Percentiles rank a stretch among this genome's conserved stretches.
Evolutionary conservation across 305 asterid species (phyloP).

Genomic region (Fraxinus nigra): DNA sequence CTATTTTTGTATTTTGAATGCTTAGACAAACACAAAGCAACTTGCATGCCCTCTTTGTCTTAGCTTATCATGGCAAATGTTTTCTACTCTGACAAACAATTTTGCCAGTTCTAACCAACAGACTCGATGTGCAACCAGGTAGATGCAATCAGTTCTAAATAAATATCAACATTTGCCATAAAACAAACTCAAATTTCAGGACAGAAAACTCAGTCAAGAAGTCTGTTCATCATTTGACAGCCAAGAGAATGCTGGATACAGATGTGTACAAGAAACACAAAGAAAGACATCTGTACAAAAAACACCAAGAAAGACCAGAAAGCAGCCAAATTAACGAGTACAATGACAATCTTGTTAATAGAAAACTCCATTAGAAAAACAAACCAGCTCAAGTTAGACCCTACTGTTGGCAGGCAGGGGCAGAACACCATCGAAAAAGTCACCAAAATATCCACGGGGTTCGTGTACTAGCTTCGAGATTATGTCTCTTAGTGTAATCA

Average conservation of each 20-base stretch:
- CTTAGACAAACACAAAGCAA: neutral
- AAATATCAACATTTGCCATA: neutral
- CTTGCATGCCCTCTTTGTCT: neutral
- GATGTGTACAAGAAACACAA: neutral
- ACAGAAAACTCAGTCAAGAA: neutral
- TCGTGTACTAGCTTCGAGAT: constrained; percentile 89
- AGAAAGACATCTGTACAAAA: neutral
- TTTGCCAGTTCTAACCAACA: neutral
- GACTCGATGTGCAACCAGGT: neutral
- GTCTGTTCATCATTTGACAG: neutral
- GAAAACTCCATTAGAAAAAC: neutral
- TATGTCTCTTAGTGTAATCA: constrained; percentile 82
- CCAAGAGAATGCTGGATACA: neutral
- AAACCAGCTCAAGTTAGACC: constrained; percentile 40
- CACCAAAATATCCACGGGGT: constrained; percentile 94
- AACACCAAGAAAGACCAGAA: neutral
- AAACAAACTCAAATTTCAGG: neutral
- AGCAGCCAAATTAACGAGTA: constrained; percentile 18
- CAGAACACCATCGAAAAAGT: constrained; percentile 89
- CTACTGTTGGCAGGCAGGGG: constrained; percentile 83
- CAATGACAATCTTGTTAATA: constrained; percentile 1
- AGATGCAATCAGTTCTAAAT: neutral
- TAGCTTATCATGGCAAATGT: neutral
- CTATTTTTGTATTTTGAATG: neutral
- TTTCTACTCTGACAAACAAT: neutral